phyloP scores from a whole-genome alignment of 306 rosid genomes.

The Rubus idaeus region DNA sequence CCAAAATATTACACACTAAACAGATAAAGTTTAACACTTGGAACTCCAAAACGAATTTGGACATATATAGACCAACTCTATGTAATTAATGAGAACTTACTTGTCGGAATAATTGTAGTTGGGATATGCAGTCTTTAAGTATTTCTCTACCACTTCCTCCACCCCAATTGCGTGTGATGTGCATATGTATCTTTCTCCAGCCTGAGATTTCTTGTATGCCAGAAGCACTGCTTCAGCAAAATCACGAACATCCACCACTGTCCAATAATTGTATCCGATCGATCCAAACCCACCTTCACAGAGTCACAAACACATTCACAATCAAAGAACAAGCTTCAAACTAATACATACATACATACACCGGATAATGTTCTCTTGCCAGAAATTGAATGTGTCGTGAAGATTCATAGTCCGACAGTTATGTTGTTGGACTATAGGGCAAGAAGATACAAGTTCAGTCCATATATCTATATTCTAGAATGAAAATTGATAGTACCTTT shows the following conservation, averaged over 20 bases:
- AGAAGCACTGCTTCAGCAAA: conserved; percentile 47
- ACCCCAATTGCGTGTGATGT: conserved; percentile 18
- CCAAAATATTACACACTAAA: no score
- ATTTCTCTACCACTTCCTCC: conserved; percentile 37
- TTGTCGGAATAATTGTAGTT: conserved; percentile 28
- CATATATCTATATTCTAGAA: no score
- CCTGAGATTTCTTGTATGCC: conserved; percentile 45
- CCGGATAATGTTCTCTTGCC: background rate
- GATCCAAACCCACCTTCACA: conserved; percentile 28
- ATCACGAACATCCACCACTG: conserved; percentile 48
- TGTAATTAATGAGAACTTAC: no score
- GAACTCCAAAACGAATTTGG: no score
- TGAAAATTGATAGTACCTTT: conserved; percentile 33
- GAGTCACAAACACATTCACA: background rate
- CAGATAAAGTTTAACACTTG: no score
- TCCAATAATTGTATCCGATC: conserved; percentile 24
- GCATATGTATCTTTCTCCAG: conserved; percentile 54
- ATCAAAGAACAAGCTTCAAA: background rate
- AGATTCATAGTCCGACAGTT: no score
- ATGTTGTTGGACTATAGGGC: no score
- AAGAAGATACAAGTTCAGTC: no score
- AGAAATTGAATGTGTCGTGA: background rate
- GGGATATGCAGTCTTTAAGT: conserved; percentile 41
- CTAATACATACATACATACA: no score
- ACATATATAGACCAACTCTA: no score